A percentile compares a stretch with the other conserved stretches of the same genome.
These are phyloP conservation scores for Aspergillus pseudoglaucus DNA, from an alignment of 2,329 filamentous ascomycete species.

Conservation along the genomic window DNA sequence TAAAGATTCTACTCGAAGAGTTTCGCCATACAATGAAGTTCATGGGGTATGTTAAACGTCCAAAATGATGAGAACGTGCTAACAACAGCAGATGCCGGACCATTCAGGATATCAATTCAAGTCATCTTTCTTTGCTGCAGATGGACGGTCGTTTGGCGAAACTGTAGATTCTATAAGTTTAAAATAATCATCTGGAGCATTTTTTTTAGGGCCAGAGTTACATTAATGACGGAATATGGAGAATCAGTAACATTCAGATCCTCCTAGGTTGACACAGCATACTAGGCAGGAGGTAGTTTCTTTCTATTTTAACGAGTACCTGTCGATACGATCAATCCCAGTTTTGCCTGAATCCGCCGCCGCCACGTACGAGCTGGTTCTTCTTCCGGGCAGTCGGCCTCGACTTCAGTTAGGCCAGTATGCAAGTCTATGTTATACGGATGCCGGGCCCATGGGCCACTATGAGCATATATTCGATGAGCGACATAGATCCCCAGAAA, in stretches of 20 bases:
- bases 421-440: neutral
- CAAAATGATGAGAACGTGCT: neutral
- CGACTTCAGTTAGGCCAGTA: neutral
- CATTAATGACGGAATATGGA: no score
- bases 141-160: conserved; percentile 11
- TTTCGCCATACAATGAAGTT: conserved; percentile 17
- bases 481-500: conserved; percentile 37
- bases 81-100: conserved; percentile 5
- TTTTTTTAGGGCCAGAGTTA: no score
- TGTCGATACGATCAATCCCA: neutral
- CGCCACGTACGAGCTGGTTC: neutral
- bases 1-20: conserved; percentile 18
- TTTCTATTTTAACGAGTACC: neutral
- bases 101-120: conserved; percentile 11
- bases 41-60: conserved; percentile 10
- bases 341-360: neutral
- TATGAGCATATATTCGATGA: conserved; percentile 1
- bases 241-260: no score
- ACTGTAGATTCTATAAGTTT: neutral
- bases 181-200: no score
- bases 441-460: neutral
- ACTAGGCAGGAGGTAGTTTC: no score
- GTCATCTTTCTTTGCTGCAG: conserved; percentile 10
- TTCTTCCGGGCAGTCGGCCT: neutral
- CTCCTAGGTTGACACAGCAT: no score